Evolutionary conservation across 495 filamentous ascomycete species (phyloP).

Genomic region (Penicillium maclennaniae): DNA sequence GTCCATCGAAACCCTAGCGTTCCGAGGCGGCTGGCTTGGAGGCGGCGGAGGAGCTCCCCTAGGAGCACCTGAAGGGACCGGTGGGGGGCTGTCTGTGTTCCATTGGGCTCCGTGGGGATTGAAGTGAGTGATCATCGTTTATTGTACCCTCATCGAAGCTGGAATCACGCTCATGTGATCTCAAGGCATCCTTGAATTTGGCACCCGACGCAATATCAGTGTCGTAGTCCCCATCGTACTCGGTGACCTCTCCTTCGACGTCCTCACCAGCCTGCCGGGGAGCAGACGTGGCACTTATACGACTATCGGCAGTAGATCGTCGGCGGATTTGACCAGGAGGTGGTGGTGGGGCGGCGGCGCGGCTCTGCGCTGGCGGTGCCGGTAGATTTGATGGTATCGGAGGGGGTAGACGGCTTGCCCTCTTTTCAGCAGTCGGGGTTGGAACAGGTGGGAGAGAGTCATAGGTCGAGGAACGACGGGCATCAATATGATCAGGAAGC

Average conservation of each 20-base stretch:
- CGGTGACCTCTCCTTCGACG: conserved; percentile 77
- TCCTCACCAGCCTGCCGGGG: conserved; percentile 52
- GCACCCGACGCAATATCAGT: conserved; percentile 92
- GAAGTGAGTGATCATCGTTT: conserved; percentile 50
- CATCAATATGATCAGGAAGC: conserved; percentile 43
- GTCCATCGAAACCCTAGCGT: conserved; percentile 55
- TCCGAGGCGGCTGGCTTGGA: conserved; percentile 46
- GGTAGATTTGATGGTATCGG: conserved; percentile 47
- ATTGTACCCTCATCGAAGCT: conserved; percentile 60
- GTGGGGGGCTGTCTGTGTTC: conserved; percentile 54
- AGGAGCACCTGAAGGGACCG: conserved; percentile 51
- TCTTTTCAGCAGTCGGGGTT: conserved; percentile 39
- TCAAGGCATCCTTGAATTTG: conserved; percentile 87
- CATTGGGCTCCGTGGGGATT: conserved; percentile 47
- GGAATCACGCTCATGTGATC: conserved; percentile 71
- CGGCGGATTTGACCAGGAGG: conserved; percentile 60
- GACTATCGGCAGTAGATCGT: conserved; percentile 56
- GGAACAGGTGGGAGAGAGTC: conserved; percentile 51
- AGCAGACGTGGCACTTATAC: conserved; percentile 32
- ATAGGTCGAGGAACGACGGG: conserved; percentile 41
- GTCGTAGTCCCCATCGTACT: conserved; percentile 98
- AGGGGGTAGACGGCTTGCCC: conserved; percentile 50
- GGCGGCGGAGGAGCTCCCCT: conserved; percentile 54
- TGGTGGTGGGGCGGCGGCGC: conserved; percentile 78
- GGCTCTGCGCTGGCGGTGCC: conserved; percentile 51